Evolutionary conservation across 2,329 filamentous ascomycete genomes (phyloP).

Genomic region (Exophiala sp.): DNA sequence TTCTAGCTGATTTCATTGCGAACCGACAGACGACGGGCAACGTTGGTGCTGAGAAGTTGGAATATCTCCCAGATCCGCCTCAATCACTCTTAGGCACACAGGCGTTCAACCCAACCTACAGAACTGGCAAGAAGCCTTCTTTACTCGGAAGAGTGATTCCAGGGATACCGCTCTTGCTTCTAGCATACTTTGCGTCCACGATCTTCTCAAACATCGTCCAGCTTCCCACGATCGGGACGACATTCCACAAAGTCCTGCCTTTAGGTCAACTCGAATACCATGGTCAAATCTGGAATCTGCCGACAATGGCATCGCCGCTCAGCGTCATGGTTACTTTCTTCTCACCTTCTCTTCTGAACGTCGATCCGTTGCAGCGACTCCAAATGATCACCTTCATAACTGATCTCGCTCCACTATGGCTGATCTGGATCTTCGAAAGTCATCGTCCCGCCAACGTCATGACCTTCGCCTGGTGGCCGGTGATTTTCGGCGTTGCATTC

Average conservation of each 20-base stretch:
- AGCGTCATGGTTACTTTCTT: constrained; percentile 2
- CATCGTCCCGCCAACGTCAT: constrained; percentile 30
- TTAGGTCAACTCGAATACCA: background rate
- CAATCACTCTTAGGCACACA: constrained; percentile 27
- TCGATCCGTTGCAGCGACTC: constrained; percentile 5
- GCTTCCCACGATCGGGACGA: background rate
- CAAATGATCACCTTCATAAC: constrained; percentile 29
- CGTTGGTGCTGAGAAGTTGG: constrained; percentile 27
- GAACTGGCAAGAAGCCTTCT: constrained; percentile 30
- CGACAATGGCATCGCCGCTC: constrained; percentile 1
- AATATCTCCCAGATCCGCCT: constrained; percentile 32
- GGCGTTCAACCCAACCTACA: constrained; percentile 31
- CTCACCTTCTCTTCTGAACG: constrained; percentile 3
- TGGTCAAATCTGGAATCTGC: constrained; percentile 1
- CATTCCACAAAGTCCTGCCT: background rate
- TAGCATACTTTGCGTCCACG: background rate
- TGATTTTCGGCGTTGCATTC: constrained; percentile 28
- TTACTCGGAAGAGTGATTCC: constrained; percentile 4
- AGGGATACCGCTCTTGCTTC: constrained; percentile 2
- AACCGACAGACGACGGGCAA: background rate
- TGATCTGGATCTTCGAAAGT: constrained; percentile 32
- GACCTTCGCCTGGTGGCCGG: constrained; percentile 27
- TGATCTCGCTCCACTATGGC: constrained; percentile 30
- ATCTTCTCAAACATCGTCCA: constrained; percentile 2
- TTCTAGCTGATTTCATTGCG: background rate